A percentile compares a stretch with the other conserved stretches of the same genome.
Evolutionary conservation across 192 early-diverging fungal species (phyloP).

Genomic region (Linnemannia elongata): DNA sequence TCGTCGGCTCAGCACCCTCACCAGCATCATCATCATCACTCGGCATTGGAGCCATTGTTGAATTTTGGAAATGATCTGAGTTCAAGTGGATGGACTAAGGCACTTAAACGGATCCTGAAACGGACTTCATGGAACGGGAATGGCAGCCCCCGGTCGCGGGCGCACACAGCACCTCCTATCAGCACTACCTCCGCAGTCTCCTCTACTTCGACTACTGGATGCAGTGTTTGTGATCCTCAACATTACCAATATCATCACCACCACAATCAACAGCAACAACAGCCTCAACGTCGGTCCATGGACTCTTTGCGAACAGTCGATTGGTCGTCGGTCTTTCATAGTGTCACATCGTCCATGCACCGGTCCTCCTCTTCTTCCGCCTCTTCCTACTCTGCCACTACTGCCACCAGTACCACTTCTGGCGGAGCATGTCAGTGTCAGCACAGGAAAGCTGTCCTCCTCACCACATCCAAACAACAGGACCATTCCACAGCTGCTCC

Average conservation of each 20-base stretch:
- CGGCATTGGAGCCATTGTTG: neutral
- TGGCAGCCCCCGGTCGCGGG: neutral
- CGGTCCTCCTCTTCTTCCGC: neutral
- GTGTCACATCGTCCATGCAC: neutral
- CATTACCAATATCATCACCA: neutral
- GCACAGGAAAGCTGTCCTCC: neutral
- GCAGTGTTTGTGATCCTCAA: neutral
- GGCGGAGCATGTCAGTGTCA: neutral
- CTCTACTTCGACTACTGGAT: neutral
- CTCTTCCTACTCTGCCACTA: neutral
- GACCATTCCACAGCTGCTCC: neutral
- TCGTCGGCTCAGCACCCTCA: neutral
- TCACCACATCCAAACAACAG: slow-evolving; percentile 1
- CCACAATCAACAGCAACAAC: neutral
- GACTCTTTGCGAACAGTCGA: neutral
- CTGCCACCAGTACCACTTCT: neutral
- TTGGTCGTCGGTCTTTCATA: slow-evolving; percentile 15
- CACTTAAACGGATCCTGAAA: slow-evolving; percentile 12
- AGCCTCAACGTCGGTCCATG: neutral
- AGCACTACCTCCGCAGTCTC: no score
- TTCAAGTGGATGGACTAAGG: neutral
- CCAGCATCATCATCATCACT: neutral
- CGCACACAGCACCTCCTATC: neutral
- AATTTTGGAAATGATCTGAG: neutral
- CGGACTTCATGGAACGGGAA: neutral